phyloP scores from a whole-genome alignment of 2,329 filamentous ascomycete species.

The Sclerotinia glacialis region DNA sequence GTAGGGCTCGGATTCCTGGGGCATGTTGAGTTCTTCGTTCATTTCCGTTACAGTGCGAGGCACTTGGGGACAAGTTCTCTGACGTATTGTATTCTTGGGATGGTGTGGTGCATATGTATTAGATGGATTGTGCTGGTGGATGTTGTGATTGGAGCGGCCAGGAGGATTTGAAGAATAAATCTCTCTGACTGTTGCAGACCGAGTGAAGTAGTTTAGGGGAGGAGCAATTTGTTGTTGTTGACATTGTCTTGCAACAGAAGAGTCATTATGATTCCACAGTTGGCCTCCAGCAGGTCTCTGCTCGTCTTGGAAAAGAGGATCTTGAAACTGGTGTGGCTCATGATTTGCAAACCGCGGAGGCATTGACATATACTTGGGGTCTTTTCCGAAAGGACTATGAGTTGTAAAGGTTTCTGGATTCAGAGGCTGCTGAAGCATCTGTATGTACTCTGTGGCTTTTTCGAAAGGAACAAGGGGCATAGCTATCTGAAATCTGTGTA shows the following conservation, averaged over 20 bases:
- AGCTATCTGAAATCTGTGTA: too few species aligned
- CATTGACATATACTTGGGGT: neutral
- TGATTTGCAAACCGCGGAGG: neutral
- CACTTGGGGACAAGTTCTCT: fast-evolving
- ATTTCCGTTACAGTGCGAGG: neutral
- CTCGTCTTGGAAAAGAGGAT: fast-evolving
- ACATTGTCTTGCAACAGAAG: neutral
- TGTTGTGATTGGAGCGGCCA: fast-evolving
- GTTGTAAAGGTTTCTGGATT: neutral
- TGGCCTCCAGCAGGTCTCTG: neutral
- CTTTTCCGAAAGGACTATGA: neutral
- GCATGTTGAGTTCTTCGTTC: neutral
- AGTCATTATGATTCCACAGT: neutral
- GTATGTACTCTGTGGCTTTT: too few species aligned
- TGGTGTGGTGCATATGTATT: too few species aligned
- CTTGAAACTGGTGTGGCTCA: fast-evolving
- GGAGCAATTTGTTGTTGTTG: neutral
- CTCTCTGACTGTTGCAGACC: fast-evolving
- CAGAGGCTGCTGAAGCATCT: neutral
- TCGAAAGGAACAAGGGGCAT: neutral
- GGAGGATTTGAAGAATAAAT: neutral
- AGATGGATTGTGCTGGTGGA: fast-evolving
- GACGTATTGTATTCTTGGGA: neutral
- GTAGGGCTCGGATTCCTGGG: neutral
- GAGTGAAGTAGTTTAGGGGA: neutral